Percentiles rank a stretch among this genome's conserved stretches.
Evolutionary conservation across 495 filamentous ascomycete species (phyloP).

Genomic region (Cercophora sp.): DNA sequence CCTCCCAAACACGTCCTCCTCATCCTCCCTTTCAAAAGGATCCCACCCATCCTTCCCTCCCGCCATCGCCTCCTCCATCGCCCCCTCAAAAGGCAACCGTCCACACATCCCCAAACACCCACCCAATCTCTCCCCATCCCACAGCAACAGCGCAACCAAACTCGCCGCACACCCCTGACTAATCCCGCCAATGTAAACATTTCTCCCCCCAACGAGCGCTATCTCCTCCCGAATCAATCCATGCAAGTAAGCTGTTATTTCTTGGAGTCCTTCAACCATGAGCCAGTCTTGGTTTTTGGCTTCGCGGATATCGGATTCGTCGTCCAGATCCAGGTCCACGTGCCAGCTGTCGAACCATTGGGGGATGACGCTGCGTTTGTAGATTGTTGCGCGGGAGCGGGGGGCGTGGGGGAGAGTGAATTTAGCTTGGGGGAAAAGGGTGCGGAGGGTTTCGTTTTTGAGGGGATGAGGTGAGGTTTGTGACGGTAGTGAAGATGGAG

Average conservation of each 20-base stretch:
- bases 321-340: constrained; percentile 26
- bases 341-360: constrained; percentile 57
- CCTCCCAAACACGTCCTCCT: constrained; percentile 14
- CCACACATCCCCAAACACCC: constrained; percentile 53
- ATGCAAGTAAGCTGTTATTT: constrained; percentile 39
- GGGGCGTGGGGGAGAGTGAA: constrained; percentile 46
- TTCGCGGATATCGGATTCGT: no score
- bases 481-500: neutral
- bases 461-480: neutral
- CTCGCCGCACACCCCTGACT: constrained; percentile 54
- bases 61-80: constrained; percentile 17
- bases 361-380: constrained; percentile 40
- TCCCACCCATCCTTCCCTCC: constrained; percentile 1
- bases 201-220: constrained; percentile 29
- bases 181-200: constrained; percentile 49
- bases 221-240: constrained; percentile 38
- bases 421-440: constrained; percentile 28
- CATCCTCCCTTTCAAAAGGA: constrained; percentile 12
- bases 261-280: constrained; percentile 39
- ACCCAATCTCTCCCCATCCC: constrained; percentile 29
- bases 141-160: constrained; percentile 36
- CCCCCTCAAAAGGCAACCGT: constrained; percentile 47
- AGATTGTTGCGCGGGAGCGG: constrained; percentile 39
- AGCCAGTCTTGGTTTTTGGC: constrained; percentile 26
- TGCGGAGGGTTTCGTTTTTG: neutral